phyloP scores from a whole-genome alignment of 2,329 filamentous ascomycete genomes.

The Diplodia corticola region DNA sequence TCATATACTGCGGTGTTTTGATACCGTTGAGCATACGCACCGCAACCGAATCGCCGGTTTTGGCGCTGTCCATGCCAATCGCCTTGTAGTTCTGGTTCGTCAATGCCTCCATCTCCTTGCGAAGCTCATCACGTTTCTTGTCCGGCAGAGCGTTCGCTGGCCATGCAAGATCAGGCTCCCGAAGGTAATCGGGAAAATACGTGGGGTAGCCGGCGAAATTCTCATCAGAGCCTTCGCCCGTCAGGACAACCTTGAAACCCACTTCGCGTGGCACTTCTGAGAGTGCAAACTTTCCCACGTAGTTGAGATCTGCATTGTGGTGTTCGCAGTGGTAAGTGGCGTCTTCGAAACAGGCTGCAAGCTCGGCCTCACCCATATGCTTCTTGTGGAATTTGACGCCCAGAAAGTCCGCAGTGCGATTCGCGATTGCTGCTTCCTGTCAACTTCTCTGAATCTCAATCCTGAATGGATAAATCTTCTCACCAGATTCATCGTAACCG shows the following conservation, averaged over 20 bases:
- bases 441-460: background rate
- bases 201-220: slow-evolving; percentile 55
- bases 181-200: slow-evolving; percentile 50
- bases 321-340: slow-evolving; percentile 49
- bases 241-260: slow-evolving; percentile 57
- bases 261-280: slow-evolving; percentile 47
- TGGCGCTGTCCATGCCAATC: slow-evolving; percentile 32
- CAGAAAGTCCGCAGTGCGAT: slow-evolving; percentile 51
- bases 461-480: background rate
- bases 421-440: slow-evolving; percentile 40
- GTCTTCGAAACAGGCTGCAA: slow-evolving; percentile 48
- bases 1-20: slow-evolving; percentile 39
- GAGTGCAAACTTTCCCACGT: slow-evolving; percentile 54
- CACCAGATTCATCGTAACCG: slow-evolving; percentile 51
- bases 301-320: slow-evolving; percentile 54
- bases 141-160: slow-evolving; percentile 25
- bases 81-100: slow-evolving; percentile 23
- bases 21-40: slow-evolving; percentile 44
- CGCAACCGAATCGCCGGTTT: slow-evolving; percentile 32
- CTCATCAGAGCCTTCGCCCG: slow-evolving; percentile 56
- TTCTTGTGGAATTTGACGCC: slow-evolving; percentile 49
- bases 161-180: slow-evolving; percentile 47
- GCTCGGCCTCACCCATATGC: slow-evolving; percentile 45
- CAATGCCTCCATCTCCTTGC: slow-evolving; percentile 23
- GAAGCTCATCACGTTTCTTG: slow-evolving; percentile 25